These are phyloP conservation scores for Scheffersomyces lignosus DNA, from an alignment of 805 yeast genomes.

Conservation along the genomic window DNA sequence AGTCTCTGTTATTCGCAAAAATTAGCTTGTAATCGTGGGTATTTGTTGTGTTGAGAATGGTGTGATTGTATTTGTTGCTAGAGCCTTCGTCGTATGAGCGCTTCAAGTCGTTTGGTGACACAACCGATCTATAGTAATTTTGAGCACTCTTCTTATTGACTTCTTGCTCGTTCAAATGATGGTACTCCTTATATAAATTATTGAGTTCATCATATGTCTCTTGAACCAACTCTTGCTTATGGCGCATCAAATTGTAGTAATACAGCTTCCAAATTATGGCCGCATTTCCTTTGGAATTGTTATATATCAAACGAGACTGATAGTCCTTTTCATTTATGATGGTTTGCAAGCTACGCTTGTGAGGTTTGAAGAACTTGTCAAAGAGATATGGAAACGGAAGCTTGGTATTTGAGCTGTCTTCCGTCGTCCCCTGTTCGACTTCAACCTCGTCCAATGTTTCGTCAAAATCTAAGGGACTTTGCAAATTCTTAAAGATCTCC, in stretches of 20 bases:
- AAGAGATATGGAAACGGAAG: conserved; percentile 26
- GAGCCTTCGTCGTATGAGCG: conserved; percentile 5
- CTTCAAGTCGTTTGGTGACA: conserved; percentile 16
- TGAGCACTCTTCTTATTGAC: conserved; percentile 8
- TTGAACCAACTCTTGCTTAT: conserved; percentile 24
- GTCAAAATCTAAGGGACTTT: conserved; percentile 37
- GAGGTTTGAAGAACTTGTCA: conserved; percentile 20
- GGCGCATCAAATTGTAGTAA: conserved; percentile 20
- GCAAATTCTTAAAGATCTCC: conserved; percentile 27
- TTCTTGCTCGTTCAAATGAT: conserved; percentile 19
- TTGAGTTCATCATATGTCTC: conserved; percentile 27
- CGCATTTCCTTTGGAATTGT: conserved; percentile 21
- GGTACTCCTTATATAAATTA: conserved; percentile 29
- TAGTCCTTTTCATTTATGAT: conserved; percentile 29
- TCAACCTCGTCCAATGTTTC: conserved; percentile 17
- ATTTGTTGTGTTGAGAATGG: conserved; percentile 4
- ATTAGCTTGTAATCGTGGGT: conserved; percentile 4
- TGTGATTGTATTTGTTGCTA: not conserved
- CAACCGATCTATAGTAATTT: conserved; percentile 28
- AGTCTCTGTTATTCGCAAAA: conserved; percentile 11
- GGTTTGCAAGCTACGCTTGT: conserved; percentile 21
- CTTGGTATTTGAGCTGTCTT: not conserved
- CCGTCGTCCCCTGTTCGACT: conserved; percentile 4
- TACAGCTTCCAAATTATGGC: conserved; percentile 37
- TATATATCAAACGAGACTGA: conserved; percentile 23